A percentile compares a stretch with the other conserved stretches of the same genome.
Evolutionary conservation across 2,329 filamentous ascomycete species (phyloP).

Genomic region (Xylaria arbuscula): DNA sequence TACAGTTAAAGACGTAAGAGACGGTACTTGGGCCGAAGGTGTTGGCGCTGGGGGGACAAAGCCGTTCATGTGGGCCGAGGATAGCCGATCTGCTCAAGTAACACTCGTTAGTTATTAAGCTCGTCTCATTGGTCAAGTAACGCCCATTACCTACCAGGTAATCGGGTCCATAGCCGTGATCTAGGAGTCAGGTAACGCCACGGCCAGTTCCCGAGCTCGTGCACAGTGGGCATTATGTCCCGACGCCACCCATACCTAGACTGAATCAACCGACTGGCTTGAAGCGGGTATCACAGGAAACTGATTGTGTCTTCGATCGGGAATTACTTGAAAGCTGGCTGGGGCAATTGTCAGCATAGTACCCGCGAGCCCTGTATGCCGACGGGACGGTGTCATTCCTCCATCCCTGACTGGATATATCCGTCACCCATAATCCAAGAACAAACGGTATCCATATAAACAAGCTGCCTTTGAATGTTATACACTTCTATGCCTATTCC

Average conservation of each 20-base stretch:
- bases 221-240: slow-evolving; percentile 24
- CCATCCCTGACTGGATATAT: neutral
- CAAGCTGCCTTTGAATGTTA: slow-evolving; percentile 13
- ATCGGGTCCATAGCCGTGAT: neutral
- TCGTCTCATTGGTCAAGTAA: neutral
- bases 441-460: slow-evolving; percentile 8
- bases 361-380: slow-evolving; percentile 6
- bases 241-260: slow-evolving; percentile 43
- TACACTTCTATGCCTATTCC: slow-evolving; percentile 5
- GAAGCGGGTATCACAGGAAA: slow-evolving; percentile 35
- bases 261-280: slow-evolving; percentile 31
- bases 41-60: slow-evolving; percentile 39
- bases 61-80: slow-evolving; percentile 45
- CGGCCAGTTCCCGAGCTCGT: neutral
- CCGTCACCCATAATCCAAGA: slow-evolving; percentile 6
- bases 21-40: slow-evolving; percentile 31
- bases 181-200: slow-evolving; percentile 2
- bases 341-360: slow-evolving; percentile 23
- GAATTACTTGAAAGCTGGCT: slow-evolving; percentile 29
- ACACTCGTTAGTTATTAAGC: neutral
- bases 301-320: slow-evolving; percentile 9
- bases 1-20: slow-evolving; percentile 20
- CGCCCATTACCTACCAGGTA: neutral
- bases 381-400: neutral
- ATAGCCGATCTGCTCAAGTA: slow-evolving; percentile 42